Percentiles rank a stretch among this genome's conserved stretches.
phyloP scores from a whole-genome alignment of 306 rosid species.

The Ceratonia siliqua region DNA sequence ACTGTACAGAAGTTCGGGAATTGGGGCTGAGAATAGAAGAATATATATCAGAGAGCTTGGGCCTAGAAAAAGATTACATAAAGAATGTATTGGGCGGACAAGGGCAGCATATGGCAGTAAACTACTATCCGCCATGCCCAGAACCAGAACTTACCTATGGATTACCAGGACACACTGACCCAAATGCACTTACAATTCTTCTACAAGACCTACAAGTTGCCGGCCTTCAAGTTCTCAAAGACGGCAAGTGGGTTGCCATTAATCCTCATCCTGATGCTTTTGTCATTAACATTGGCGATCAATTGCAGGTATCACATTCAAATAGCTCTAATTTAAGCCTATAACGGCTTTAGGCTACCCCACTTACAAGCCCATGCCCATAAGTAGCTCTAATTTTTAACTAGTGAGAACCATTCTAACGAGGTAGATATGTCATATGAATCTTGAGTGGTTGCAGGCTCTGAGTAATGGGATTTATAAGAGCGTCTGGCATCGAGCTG shows the following conservation, averaged over 20 bases:
- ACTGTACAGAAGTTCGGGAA: constrained; percentile 58
- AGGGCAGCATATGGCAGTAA: constrained; percentile 97
- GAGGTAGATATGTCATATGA: not conserved
- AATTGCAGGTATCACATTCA: constrained; percentile 69
- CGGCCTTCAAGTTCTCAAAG: constrained; percentile 87
- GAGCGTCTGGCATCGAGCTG: constrained; percentile 95
- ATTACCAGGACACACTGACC: constrained; percentile 89
- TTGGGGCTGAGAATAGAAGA: constrained; percentile 65
- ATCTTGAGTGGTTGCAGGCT: constrained; percentile 56
- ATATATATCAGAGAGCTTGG: constrained; percentile 76
- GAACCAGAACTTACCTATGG: constrained; percentile 94
- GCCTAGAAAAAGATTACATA: constrained; percentile 60
- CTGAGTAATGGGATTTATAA: constrained; percentile 79
- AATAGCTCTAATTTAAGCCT: no score
- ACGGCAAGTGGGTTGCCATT: constrained; percentile 74
- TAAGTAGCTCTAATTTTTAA: no score
- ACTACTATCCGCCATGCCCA: constrained; percentile 91
- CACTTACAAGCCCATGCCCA: no score
- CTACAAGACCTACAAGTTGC: constrained; percentile 71
- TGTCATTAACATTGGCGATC: constrained; percentile 86
- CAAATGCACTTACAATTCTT: constrained; percentile 86
- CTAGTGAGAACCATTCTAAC: no score
- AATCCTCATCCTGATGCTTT: constrained; percentile 79
- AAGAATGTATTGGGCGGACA: constrained; percentile 64
- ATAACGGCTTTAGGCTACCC: no score